Conservation (phyloP, 2,329 filamentous ascomycete species). For the Cladophialophora chaetospira region DNA sequence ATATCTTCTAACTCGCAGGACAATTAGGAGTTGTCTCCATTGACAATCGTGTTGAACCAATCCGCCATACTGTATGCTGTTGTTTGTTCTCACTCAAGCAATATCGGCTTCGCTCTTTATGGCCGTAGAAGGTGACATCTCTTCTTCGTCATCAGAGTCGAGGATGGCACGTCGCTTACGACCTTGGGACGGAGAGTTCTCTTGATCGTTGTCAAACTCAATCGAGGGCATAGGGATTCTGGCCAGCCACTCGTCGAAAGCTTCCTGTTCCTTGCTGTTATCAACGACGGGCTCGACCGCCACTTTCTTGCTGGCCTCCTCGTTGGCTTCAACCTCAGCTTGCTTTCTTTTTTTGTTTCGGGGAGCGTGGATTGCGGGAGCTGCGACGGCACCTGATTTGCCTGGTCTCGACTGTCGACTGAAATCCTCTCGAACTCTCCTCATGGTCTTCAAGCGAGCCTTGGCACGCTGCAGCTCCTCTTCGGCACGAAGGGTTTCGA, state of each 20-base stretch:
- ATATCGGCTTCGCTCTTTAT: not conserved
- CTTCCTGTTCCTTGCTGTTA: constrained; percentile 3
- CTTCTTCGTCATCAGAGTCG: not conserved
- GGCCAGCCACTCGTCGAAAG: not conserved
- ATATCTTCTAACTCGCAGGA: too few relatives aligned
- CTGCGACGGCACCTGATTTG: not conserved
- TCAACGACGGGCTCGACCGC: not conserved
- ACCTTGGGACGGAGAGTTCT: not conserved
- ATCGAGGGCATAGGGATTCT: not conserved
- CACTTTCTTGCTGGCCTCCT: not conserved
- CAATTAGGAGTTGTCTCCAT: too few relatives aligned
- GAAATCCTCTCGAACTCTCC: not conserved
- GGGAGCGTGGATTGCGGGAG: not conserved
- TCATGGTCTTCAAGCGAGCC: not conserved
- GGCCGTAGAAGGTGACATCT: not conserved
- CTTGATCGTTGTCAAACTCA: not conserved
- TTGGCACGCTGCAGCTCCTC: not conserved
- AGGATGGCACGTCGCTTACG: not conserved
- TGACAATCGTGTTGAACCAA: too few relatives aligned
- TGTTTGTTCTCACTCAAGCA: too few relatives aligned
- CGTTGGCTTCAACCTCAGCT: not conserved
- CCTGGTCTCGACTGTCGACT: not conserved
- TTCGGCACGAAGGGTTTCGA: not conserved
- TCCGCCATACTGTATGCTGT: too few relatives aligned
- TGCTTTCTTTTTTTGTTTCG: not conserved